phyloP scores from a whole-genome alignment of 2,329 filamentous ascomycete species.

The Fusarium sororula region DNA sequence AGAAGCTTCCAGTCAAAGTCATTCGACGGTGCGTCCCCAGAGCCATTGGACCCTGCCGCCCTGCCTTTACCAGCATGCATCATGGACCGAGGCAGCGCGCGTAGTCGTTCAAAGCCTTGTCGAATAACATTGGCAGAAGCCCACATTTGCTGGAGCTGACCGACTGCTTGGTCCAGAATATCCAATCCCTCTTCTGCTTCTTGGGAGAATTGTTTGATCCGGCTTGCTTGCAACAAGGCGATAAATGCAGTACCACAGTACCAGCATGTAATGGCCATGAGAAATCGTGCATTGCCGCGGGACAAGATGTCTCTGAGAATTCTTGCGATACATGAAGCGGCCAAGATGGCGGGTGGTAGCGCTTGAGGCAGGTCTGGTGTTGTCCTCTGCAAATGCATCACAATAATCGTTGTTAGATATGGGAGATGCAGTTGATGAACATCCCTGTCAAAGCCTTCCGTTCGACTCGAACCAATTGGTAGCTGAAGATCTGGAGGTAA shows the following conservation, averaged over 20 bases:
- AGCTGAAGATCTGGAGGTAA: conserved; percentile 30
- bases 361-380: conserved; percentile 47
- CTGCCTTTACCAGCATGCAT: conserved; percentile 6
- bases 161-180: conserved; percentile 30
- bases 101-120: conserved; percentile 34
- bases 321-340: conserved; percentile 33
- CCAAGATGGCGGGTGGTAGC: conserved; percentile 26
- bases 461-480: conserved; percentile 11
- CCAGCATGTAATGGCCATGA: conserved; percentile 56
- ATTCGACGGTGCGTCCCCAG: background rate
- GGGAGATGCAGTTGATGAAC: conserved; percentile 54
- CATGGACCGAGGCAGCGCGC: conserved; percentile 13
- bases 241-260: conserved; percentile 54
- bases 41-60: background rate
- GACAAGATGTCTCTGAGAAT: conserved; percentile 49
- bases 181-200: conserved; percentile 33
- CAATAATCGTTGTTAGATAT: conserved; percentile 53
- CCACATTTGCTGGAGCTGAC: conserved; percentile 36
- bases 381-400: conserved; percentile 50
- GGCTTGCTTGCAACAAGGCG: conserved; percentile 49
- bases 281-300: conserved; percentile 50
- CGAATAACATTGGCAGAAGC: conserved; percentile 34
- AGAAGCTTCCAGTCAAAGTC: conserved; percentile 28
- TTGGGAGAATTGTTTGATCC: conserved; percentile 27
- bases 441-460: conserved; percentile 50